Evolutionary conservation across 345 rosid genomes (phyloP).

Genomic region (Salix koriyanagi): DNA sequence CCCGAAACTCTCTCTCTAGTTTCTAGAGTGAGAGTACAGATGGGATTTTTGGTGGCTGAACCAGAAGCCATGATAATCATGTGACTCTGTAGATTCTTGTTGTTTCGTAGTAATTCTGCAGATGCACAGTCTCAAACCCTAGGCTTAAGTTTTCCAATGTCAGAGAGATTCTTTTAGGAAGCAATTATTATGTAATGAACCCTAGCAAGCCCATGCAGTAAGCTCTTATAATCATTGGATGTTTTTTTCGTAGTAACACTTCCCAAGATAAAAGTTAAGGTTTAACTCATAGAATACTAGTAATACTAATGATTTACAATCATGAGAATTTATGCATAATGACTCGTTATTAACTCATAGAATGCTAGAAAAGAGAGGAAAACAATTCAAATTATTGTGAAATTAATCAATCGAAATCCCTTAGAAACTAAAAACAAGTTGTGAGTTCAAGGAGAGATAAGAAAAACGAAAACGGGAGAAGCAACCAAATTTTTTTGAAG

Average conservation of each 20-base stretch:
- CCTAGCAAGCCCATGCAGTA: background rate
- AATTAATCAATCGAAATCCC: no score
- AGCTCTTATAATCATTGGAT: background rate
- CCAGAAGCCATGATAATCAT: background rate
- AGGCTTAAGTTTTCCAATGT: conserved; percentile 6
- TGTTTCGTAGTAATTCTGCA: background rate
- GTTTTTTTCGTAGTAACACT: background rate
- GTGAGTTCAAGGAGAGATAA: no score
- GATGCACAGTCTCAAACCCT: background rate
- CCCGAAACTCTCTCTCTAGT: background rate
- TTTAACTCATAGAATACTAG: no score
- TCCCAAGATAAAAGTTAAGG: background rate
- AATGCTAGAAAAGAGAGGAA: no score
- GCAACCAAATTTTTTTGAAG: no score
- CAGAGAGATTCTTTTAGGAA: background rate
- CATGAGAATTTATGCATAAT: no score
- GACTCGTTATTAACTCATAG: no score
- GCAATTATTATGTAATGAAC: background rate
- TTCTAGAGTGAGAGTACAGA: background rate
- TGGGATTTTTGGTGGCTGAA: background rate
- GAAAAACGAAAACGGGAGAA: no score
- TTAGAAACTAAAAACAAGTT: no score
- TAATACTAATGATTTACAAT: no score
- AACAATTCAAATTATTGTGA: no score
- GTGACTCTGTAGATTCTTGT: background rate